Base-by-base conservation (phyloP, 768 basidiomycete genomes). In the Russula sp. region DNA sequence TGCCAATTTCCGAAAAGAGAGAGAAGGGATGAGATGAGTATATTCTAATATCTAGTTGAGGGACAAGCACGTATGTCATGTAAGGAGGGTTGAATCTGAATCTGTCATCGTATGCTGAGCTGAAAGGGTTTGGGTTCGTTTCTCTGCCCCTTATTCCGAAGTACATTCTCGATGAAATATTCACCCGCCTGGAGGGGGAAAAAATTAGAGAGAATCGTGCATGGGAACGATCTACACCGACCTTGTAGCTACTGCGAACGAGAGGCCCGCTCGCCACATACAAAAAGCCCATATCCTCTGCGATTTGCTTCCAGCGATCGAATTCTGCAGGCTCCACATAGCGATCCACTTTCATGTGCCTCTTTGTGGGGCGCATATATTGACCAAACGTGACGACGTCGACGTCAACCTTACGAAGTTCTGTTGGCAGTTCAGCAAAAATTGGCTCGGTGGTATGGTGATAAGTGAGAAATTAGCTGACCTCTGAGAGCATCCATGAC, bases 301-400 rank as follows among this genome's bases (percentile, higher is more conserved):
- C 96, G 13, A 90, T 79, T 70, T 84, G 78, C 73, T 89, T 94
- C 96, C 96, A 99, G 61, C 81, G 78, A 66, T 91, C 90, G 70
- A 98, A 99, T 73, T 98, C 95, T 5, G 85, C 83, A 1, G 97
- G 97, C 65, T 92, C 86, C 26, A 98, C 94, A 71, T 99, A 99
- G 34, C 93, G 89, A 69, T 93, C 89, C 11, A 99, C 97, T 76
- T 98, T 99, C 97, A 99, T 98, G 76, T 99, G 97, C 32, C 88
- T 84, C 76, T 98, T 98, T 10, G 97, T 98, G 8, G 97, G 97
- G 55, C 97, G 89, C 97, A 99, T 98, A 76, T 99, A 99, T 77
- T 99, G 97, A 2, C 97, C 97, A 73, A 99, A 98, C 2, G 97
- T 99, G 32, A 99, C 94, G 7, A 99, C 96, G 72, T 98, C 96